Evolutionary conservation across 139 green algal genomes (phyloP).

Genomic region (Chara braunii): DNA sequence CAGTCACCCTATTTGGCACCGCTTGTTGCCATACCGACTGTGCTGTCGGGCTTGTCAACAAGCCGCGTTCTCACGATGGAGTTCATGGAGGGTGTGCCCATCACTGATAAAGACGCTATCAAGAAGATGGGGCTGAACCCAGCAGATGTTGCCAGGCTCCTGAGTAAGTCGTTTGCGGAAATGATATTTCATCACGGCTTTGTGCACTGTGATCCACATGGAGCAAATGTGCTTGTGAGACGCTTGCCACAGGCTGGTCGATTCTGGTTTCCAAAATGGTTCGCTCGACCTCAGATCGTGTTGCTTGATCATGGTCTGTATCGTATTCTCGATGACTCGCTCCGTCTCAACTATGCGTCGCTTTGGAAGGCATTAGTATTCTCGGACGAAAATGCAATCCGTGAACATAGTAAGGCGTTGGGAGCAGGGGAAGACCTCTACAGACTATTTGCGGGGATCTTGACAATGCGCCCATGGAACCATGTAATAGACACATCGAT

Average conservation of each 20-base stretch:
- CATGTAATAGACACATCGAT: slow-evolving; percentile 47
- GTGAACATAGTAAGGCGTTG: slow-evolving; percentile 58
- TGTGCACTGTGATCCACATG: slow-evolving; percentile 80
- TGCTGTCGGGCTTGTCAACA: slow-evolving; percentile 45
- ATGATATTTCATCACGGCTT: slow-evolving; percentile 73
- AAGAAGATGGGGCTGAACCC: slow-evolving; percentile 32
- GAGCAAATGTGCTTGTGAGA: slow-evolving; percentile 68
- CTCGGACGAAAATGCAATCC: slow-evolving; percentile 65
- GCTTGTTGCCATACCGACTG: slow-evolving; percentile 45
- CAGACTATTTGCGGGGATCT: slow-evolving; percentile 77
- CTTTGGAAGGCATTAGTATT: slow-evolving; percentile 61
- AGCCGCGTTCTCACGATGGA: slow-evolving; percentile 78
- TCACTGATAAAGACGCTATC: slow-evolving; percentile 44
- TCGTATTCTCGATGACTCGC: slow-evolving; percentile 48
- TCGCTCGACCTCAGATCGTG: slow-evolving; percentile 63
- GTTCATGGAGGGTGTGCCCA: slow-evolving; percentile 60
- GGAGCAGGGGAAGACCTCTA: slow-evolving; percentile 64
- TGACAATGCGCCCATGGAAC: slow-evolving; percentile 77
- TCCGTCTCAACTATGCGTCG: slow-evolving; percentile 19
- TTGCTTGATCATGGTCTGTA: slow-evolving; percentile 86
- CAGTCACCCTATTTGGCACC: slow-evolving; percentile 5
- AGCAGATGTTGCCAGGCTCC: slow-evolving; percentile 54
- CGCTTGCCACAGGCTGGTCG: no score
- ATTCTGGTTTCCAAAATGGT: no score
- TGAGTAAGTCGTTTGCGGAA: slow-evolving; percentile 51